A percentile compares a stretch with the other conserved stretches of the same genome.
Evolutionary conservation across 2,329 filamentous ascomycete species (phyloP).

Genomic region (Chaetomium sp.): DNA sequence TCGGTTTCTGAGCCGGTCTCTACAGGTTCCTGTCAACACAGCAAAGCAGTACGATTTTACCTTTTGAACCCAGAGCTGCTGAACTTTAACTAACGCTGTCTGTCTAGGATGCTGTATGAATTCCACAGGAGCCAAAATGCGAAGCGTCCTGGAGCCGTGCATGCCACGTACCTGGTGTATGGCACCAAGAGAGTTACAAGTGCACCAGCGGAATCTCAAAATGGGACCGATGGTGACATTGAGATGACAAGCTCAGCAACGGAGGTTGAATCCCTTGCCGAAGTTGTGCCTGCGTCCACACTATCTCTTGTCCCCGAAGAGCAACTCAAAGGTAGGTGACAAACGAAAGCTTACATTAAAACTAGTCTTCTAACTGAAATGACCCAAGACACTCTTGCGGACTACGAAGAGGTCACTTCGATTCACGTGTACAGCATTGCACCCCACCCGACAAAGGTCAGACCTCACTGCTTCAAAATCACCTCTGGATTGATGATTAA

Average conservation of each 20-base stretch:
- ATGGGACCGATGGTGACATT: conserved; percentile 62
- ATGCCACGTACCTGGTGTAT: conserved; percentile 89
- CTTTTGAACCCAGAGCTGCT: no score
- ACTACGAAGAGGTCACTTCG: conserved; percentile 72
- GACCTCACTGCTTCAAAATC: background rate
- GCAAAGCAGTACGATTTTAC: conserved; percentile 76
- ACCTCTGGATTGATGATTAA: conserved; percentile 6
- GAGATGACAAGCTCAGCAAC: conserved; percentile 70
- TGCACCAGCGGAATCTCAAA: conserved; percentile 28
- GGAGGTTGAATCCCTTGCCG: conserved; percentile 52
- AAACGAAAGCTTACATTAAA: background rate
- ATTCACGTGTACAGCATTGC: conserved; percentile 89
- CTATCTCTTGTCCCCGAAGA: conserved; percentile 73
- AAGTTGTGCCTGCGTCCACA: conserved; percentile 56
- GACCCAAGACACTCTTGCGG: conserved; percentile 64
- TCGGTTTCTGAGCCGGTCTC: conserved; percentile 75
- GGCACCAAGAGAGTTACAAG: conserved; percentile 60
- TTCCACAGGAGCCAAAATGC: conserved; percentile 79
- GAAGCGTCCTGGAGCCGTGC: conserved; percentile 71
- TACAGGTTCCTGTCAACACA: conserved; percentile 81
- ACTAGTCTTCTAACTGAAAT: conserved; percentile 24
- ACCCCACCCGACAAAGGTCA: conserved; percentile 66
- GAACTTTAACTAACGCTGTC: conserved; percentile 14
- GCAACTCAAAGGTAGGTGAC: conserved; percentile 62
- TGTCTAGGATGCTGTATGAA: conserved; percentile 76